Percentiles rank a stretch among this genome's conserved stretches.
Evolutionary conservation across 371 early-diverging fungal genomes (phyloP).

Genomic region (Mucor mucedo): DNA sequence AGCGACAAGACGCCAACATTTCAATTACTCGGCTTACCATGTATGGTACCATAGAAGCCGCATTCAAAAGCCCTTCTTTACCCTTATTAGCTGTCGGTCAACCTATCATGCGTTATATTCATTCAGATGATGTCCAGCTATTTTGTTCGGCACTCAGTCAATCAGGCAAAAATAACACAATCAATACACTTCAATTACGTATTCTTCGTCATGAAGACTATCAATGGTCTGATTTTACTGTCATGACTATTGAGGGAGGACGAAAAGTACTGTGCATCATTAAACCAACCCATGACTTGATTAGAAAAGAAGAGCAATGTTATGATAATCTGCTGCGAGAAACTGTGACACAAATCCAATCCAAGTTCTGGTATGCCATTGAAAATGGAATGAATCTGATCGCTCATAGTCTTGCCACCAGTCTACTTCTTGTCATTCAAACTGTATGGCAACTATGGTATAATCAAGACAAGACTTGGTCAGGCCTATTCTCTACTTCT

Average conservation of each 20-base stretch:
- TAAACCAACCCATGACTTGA: not conserved
- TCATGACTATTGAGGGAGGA: slow-evolving; percentile 20
- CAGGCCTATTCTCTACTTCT: slow-evolving; percentile 6
- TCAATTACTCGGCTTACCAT: slow-evolving; percentile 28
- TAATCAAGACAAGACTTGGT: slow-evolving; percentile 5
- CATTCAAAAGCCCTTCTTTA: slow-evolving; percentile 5
- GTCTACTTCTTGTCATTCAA: slow-evolving; percentile 16
- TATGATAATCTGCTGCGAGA: slow-evolving; percentile 8
- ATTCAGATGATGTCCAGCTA: slow-evolving; percentile 27
- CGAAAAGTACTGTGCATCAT: slow-evolving; percentile 25
- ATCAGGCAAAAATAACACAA: slow-evolving; percentile 9
- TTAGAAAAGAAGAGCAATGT: not conserved
- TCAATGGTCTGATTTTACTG: slow-evolving; percentile 21
- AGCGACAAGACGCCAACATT: not conserved
- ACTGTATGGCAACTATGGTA: slow-evolving; percentile 11
- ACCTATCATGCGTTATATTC: slow-evolving; percentile 36
- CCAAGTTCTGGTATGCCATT: slow-evolving; percentile 23
- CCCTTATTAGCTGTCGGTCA: slow-evolving; percentile 14
- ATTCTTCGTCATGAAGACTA: slow-evolving; percentile 1
- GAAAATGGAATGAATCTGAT: slow-evolving; percentile 25
- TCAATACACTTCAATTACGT: slow-evolving; percentile 12
- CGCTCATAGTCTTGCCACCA: slow-evolving; percentile 16
- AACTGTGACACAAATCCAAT: slow-evolving; percentile 15
- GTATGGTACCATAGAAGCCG: slow-evolving; percentile 36
- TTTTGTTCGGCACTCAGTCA: slow-evolving; percentile 24